These are phyloP conservation scores for Tolypocladium inflatum DNA, from an alignment of 2,329 filamentous ascomycete genomes.

Conservation along the genomic window DNA sequence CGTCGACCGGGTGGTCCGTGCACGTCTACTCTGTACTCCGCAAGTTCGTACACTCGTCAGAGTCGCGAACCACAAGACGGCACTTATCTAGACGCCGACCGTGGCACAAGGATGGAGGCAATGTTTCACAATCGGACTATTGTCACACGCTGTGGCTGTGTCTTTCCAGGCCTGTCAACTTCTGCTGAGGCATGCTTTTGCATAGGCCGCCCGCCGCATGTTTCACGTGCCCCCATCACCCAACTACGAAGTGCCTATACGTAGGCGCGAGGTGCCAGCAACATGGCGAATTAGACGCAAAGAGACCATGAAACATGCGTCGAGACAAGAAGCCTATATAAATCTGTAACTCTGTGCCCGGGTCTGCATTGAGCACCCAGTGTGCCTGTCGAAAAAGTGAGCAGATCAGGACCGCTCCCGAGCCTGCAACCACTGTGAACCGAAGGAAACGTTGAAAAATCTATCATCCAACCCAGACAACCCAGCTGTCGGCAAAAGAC, in stretches of 20 bases:
- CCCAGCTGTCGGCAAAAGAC: neutral
- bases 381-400: neutral
- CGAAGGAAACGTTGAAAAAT: neutral
- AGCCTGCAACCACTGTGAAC: neutral
- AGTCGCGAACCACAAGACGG: neutral
- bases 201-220: neutral
- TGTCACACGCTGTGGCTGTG: neutral
- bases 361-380: neutral
- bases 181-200: neutral
- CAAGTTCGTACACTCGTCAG: neutral
- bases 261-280: neutral
- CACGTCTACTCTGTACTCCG: neutral
- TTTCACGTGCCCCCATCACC: neutral
- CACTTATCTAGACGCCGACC: neutral
- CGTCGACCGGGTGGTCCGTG: neutral
- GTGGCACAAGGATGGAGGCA: neutral
- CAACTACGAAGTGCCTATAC: no score
- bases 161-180: neutral
- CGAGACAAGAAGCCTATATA: neutral
- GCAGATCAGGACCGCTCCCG: neutral
- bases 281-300: neutral
- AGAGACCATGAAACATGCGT: neutral
- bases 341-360: neutral
- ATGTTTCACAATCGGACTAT: conserved; percentile 12
- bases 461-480: neutral